Conservation (phyloP, 495 filamentous ascomycete genomes). For the Articulospora tetracladia region DNA sequence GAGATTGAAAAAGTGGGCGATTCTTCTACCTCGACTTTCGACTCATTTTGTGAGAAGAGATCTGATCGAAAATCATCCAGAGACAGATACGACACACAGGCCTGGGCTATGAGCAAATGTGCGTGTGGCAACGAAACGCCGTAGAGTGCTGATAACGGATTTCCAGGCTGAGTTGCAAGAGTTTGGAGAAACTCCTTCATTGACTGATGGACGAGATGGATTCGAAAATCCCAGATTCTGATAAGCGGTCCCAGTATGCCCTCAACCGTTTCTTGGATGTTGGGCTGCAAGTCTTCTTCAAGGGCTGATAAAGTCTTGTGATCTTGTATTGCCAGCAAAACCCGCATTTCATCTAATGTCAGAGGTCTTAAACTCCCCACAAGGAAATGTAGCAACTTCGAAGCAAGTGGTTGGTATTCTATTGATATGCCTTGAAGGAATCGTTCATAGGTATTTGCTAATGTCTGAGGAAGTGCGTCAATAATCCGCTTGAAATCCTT, state of each 20-base stretch:
- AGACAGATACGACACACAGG: slow-evolving; percentile 21
- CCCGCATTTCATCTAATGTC: slow-evolving; percentile 18
- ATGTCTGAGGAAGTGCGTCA: slow-evolving; percentile 12
- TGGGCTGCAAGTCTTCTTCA: slow-evolving; percentile 6
- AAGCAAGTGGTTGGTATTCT: slow-evolving; percentile 4
- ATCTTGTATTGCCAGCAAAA: slow-evolving; percentile 14
- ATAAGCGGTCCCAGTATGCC: slow-evolving; percentile 20
- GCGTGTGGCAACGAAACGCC: background rate
- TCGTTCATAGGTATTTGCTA: slow-evolving; percentile 17
- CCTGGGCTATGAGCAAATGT: slow-evolving; percentile 5
- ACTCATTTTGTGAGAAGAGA: slow-evolving; percentile 4
- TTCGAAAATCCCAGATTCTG: slow-evolving; percentile 15
- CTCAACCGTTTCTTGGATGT: slow-evolving; percentile 18
- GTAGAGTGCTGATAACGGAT: slow-evolving; percentile 3
- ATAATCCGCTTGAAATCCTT: slow-evolving; percentile 20
- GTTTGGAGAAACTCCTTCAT: slow-evolving; percentile 21
- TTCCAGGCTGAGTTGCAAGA: background rate
- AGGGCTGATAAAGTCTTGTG: slow-evolving; percentile 5
- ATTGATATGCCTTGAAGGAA: slow-evolving; percentile 15
- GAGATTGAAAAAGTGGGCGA: background rate
- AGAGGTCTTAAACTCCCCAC: slow-evolving; percentile 18
- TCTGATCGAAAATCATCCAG: slow-evolving; percentile 22
- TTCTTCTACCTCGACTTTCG: background rate
- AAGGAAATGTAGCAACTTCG: slow-evolving; percentile 18
- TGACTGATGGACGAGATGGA: slow-evolving; percentile 25